Conservation (phyloP, 495 filamentous ascomycete genomes). For the Daldinia vernicosa region DNA sequence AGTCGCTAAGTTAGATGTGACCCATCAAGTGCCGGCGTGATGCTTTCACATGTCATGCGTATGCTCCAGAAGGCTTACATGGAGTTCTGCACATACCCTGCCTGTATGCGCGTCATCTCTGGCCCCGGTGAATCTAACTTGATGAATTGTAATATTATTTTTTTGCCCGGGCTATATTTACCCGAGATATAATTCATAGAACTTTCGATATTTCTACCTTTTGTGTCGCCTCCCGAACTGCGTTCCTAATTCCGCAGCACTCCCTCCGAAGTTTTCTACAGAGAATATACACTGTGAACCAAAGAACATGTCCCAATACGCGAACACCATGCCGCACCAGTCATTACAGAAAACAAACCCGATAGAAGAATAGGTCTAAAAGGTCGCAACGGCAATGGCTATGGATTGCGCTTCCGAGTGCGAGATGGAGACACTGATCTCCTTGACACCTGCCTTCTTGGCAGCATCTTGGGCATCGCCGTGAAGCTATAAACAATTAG, state of each 20-base stretch:
- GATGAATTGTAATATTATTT: neutral
- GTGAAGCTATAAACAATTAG: conserved; percentile 71
- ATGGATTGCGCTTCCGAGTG: conserved; percentile 93
- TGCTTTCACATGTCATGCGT: neutral
- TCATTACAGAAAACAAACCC: conserved; percentile 28
- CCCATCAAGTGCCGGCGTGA: neutral
- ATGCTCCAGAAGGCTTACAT: neutral
- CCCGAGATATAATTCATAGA: neutral
- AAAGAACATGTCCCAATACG: conserved; percentile 20
- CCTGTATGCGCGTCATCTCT: neutral
- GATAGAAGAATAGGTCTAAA: conserved; percentile 53
- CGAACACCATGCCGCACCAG: conserved; percentile 28
- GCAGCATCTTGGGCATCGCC: conserved; percentile 84
- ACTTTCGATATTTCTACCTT: neutral
- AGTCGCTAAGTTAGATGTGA: neutral
- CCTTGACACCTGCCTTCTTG: conserved; percentile 82
- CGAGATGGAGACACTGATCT: conserved; percentile 89
- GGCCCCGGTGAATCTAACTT: neutral
- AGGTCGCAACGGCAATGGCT: conserved; percentile 86
- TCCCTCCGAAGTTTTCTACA: conserved; percentile 11
- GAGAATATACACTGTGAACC: conserved; percentile 40
- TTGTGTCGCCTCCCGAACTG: neutral
- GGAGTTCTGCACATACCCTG: neutral
- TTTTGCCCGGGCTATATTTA: neutral
- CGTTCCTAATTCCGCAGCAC: neutral